phyloP scores from a whole-genome alignment of 768 basidiomycete genomes.

The Psilocybe cubensis region DNA sequence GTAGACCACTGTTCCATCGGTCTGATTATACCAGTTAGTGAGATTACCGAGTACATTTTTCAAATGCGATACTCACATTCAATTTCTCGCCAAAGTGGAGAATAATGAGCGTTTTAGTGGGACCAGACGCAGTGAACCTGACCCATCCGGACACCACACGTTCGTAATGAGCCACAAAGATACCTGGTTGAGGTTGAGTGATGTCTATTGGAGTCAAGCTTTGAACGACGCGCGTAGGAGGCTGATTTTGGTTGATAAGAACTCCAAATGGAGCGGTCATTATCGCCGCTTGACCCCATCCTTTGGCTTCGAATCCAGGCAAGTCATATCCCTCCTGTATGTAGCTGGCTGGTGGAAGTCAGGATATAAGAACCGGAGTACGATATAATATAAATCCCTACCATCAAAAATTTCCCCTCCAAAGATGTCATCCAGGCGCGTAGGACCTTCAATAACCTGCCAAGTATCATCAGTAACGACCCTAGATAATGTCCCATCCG shows the following conservation, averaged over 20 bases:
- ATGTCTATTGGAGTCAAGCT: slow-evolving; percentile 25
- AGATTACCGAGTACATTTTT: background rate
- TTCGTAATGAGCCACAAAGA: slow-evolving; percentile 28
- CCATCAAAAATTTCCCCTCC: slow-evolving; percentile 35
- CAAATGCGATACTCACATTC: slow-evolving; percentile 12
- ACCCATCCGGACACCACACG: slow-evolving; percentile 33
- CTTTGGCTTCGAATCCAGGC: slow-evolving; percentile 19
- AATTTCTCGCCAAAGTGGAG: slow-evolving; percentile 35
- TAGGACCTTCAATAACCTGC: slow-evolving; percentile 30
- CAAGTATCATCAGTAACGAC: slow-evolving; percentile 25
- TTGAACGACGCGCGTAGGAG: slow-evolving; percentile 26
- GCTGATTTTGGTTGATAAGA: slow-evolving; percentile 25
- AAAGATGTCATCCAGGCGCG: slow-evolving; percentile 31
- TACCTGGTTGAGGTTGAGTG: slow-evolving; percentile 26
- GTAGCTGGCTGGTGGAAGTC: slow-evolving; percentile 22
- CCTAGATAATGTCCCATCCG: slow-evolving; percentile 25
- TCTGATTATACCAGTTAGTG: background rate
- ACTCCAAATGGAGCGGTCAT: slow-evolving; percentile 23
- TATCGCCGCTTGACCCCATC: slow-evolving; percentile 25
- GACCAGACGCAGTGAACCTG: slow-evolving; percentile 26
- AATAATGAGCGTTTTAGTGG: slow-evolving; percentile 26
- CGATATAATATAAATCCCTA: slow-evolving; percentile 6
- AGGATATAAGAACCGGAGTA: background rate
- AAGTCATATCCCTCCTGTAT: slow-evolving; percentile 23
- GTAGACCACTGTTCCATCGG: slow-evolving; percentile 12